These are phyloP conservation scores for Brassica nigra DNA, from an alignment of 345 rosid genomes.

Conservation along the genomic window DNA sequence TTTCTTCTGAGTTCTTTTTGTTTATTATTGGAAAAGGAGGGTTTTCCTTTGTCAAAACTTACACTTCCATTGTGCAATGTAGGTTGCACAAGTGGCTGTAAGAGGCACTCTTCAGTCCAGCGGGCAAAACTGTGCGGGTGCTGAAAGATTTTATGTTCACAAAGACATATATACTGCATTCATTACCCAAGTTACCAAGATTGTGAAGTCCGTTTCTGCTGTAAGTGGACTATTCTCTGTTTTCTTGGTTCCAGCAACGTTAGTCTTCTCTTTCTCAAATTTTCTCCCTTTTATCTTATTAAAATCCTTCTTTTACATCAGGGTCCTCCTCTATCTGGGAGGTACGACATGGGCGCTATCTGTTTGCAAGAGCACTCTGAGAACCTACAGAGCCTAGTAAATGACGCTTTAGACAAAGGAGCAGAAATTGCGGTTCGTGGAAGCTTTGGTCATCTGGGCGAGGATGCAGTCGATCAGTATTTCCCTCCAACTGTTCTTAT, in stretches of 20 bases:
- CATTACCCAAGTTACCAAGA: slow-evolving; percentile 69
- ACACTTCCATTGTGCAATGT: slow-evolving; percentile 26
- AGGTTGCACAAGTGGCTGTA: slow-evolving; percentile 98
- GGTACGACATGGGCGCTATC: slow-evolving; percentile 98
- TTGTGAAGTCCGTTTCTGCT: slow-evolving; percentile 87
- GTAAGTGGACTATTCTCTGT: slow-evolving; percentile 55
- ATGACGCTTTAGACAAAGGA: slow-evolving; percentile 90
- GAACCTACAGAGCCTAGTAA: slow-evolving; percentile 75
- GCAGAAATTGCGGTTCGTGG: slow-evolving; percentile 89
- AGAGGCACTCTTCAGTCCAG: slow-evolving; percentile 92
- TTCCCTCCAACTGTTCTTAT: slow-evolving; percentile 89
- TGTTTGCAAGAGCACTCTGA: slow-evolving; percentile 96
- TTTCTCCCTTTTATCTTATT: neutral
- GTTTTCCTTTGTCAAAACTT: slow-evolving; percentile 17
- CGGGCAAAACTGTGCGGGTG: slow-evolving; percentile 99
- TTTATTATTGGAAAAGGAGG: slow-evolving; percentile 13
- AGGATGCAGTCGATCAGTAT: slow-evolving; percentile 93
- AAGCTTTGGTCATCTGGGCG: slow-evolving; percentile 89
- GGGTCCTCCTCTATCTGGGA: slow-evolving; percentile 93
- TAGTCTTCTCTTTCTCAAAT: slow-evolving; percentile 8
- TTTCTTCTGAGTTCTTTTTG: slow-evolving; percentile 4
- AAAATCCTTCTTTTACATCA: slow-evolving; percentile 35
- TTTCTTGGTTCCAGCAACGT: slow-evolving; percentile 4
- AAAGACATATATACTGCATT: slow-evolving; percentile 75
- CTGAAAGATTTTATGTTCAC: slow-evolving; percentile 97